Evolutionary conservation across 768 basidiomycete species (phyloP).

Genomic region (Tephrocybe sp.): DNA sequence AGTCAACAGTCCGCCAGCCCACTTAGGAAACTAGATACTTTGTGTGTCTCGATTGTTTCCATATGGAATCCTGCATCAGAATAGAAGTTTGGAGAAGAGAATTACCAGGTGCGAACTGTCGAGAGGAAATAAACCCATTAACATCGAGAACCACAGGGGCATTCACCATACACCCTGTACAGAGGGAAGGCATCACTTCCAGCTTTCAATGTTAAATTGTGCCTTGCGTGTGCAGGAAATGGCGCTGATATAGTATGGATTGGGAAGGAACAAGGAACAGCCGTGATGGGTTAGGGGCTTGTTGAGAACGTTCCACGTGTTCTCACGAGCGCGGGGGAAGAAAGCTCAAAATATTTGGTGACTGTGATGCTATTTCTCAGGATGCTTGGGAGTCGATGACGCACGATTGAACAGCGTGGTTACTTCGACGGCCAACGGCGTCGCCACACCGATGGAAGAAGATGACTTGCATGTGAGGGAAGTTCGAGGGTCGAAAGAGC

Average conservation of each 20-base stretch:
- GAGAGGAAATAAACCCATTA: not conserved
- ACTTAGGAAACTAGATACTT: not conserved
- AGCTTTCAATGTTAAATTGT: too few relatives aligned
- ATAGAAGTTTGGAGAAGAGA: not conserved
- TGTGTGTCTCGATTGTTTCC: not conserved
- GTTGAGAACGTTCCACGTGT: conserved; percentile 11
- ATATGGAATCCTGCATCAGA: not conserved
- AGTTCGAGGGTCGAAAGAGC: not conserved
- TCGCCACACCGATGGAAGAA: not conserved
- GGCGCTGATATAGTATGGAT: not conserved
- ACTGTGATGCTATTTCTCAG: not conserved
- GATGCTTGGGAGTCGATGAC: not conserved
- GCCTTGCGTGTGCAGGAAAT: not conserved
- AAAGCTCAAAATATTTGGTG: not conserved
- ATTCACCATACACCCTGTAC: too few relatives aligned
- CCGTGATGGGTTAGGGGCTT: not conserved
- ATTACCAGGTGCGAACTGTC: not conserved
- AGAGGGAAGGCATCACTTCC: too few relatives aligned
- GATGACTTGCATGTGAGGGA: not conserved
- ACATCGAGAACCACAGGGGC: not conserved
- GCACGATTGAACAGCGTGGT: not conserved
- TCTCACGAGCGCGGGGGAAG: conserved; percentile 2
- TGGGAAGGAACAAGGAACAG: not conserved
- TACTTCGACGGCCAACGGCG: not conserved
- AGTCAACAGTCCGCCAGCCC: not conserved